Evolutionary conservation across 2,329 filamentous ascomycete genomes (phyloP).

Genomic region (Arthrobotrys conoides): DNA sequence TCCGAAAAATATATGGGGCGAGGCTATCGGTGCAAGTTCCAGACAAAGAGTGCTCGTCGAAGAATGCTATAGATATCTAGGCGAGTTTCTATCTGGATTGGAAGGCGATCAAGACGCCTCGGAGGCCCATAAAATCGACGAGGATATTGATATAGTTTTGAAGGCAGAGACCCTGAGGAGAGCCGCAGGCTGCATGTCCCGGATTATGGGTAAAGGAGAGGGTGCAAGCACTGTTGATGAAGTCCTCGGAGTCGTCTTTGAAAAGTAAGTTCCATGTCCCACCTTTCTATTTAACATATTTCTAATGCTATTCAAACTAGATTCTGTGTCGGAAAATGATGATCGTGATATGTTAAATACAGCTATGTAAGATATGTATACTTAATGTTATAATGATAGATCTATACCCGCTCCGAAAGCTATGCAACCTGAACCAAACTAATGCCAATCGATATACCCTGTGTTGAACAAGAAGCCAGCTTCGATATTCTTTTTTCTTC

Average conservation of each 20-base stretch:
- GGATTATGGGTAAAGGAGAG: slow-evolving; percentile 88
- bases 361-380: slow-evolving; percentile 1
- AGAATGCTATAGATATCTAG: slow-evolving; percentile 79
- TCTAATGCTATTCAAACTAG: slow-evolving; percentile 24
- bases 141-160: slow-evolving; percentile 84
- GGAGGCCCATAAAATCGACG: slow-evolving; percentile 63
- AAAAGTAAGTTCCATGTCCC: slow-evolving; percentile 76
- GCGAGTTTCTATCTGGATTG: slow-evolving; percentile 78
- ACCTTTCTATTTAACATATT: neutral
- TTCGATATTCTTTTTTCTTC: slow-evolving; percentile 25
- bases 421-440: slow-evolving; percentile 44
- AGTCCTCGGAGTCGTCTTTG: slow-evolving; percentile 95
- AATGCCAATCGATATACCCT: slow-evolving; percentile 26
- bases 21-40: slow-evolving; percentile 90
- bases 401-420: slow-evolving; percentile 40
- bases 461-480: slow-evolving; percentile 59
- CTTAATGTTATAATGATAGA: slow-evolving; percentile 39
- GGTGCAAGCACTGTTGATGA: slow-evolving; percentile 88
- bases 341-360: slow-evolving; percentile 26
- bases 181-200: slow-evolving; percentile 83
- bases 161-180: slow-evolving; percentile 89
- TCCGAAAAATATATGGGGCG: slow-evolving; percentile 79
- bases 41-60: slow-evolving; percentile 86
- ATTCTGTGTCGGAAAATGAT: slow-evolving; percentile 59
- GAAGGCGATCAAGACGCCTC: slow-evolving; percentile 62